A percentile compares a stretch with the other conserved stretches of the same genome.
phyloP scores from a whole-genome alignment of 768 basidiomycete species.

The Pisolithus microcarpus region DNA sequence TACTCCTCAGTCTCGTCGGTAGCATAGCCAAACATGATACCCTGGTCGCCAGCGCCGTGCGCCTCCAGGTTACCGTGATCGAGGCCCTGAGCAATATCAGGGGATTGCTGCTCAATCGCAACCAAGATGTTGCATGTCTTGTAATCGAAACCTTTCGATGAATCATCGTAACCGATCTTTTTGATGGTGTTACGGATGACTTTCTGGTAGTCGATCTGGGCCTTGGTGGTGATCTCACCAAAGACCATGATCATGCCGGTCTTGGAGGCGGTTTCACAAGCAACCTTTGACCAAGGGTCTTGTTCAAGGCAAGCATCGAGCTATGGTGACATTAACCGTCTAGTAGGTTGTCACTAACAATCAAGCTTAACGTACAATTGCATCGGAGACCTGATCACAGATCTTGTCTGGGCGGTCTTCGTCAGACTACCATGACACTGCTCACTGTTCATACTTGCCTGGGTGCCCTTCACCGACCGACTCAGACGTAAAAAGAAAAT shows the following conservation, averaged over 20 bases:
- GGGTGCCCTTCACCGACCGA: conserved; percentile 99
- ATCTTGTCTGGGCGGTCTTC: conserved; percentile 74
- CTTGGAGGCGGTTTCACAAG: conserved; percentile 97
- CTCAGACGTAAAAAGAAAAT: conserved; percentile 97
- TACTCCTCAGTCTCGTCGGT: conserved; percentile 92
- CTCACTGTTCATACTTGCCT: conserved; percentile 41
- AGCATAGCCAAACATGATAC: conserved; percentile 99
- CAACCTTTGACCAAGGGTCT: conserved; percentile 95
- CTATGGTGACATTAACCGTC: conserved; percentile 29
- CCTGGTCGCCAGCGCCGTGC: conserved; percentile 99
- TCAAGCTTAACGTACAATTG: conserved; percentile 60
- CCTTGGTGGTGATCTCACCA: conserved; percentile 98
- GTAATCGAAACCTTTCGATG: conserved; percentile 99
- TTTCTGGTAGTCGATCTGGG: conserved; percentile 89
- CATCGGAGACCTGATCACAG: conserved; percentile 98
- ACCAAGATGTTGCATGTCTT: conserved; percentile 99
- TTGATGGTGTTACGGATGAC: conserved; percentile 97
- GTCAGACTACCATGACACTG: neutral
- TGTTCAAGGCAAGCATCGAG: conserved; percentile 95
- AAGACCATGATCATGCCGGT: conserved; percentile 99
- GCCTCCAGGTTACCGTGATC: conserved; percentile 94
- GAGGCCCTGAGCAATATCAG: conserved; percentile 98
- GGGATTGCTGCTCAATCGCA: conserved; percentile 99
- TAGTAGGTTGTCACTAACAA: neutral
- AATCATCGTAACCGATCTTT: conserved; percentile 96